Percentiles rank a stretch among this genome's conserved stretches.
Evolutionary conservation across 2,329 filamentous ascomycete genomes (phyloP).

Genomic region (Chaetomiaceae sp.): DNA sequence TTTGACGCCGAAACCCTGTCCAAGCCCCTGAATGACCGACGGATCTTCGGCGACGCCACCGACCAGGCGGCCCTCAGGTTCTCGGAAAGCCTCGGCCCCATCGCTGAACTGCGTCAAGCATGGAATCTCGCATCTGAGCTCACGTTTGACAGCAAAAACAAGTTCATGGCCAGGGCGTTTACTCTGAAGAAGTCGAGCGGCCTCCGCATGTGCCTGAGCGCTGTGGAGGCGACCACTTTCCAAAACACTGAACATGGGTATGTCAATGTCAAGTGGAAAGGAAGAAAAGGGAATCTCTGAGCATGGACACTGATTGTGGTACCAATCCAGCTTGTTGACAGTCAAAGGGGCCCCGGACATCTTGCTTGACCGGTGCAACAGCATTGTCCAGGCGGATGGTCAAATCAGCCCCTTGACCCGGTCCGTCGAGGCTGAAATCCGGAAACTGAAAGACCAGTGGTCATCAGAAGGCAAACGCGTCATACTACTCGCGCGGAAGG

Average conservation of each 20-base stretch:
- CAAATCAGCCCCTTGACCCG: constrained; percentile 48
- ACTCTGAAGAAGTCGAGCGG: constrained; percentile 38
- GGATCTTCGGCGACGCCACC: constrained; percentile 70
- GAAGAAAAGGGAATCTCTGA: constrained; percentile 19
- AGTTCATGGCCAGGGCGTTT: constrained; percentile 68
- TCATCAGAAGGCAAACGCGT: constrained; percentile 64
- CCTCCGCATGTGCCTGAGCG: constrained; percentile 35
- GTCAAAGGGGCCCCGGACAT: constrained; percentile 78
- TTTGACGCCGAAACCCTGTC: constrained; percentile 63
- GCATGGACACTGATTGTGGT: no score
- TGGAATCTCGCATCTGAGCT: constrained; percentile 65
- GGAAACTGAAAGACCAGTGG: constrained; percentile 59
- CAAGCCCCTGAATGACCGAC: constrained; percentile 54
- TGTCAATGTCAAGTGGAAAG: constrained; percentile 21
- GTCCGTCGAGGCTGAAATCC: constrained; percentile 43
- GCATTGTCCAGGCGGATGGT: no score
- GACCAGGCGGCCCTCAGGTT: constrained; percentile 73
- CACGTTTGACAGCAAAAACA: constrained; percentile 79
- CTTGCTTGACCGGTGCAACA: constrained; percentile 58
- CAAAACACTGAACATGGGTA: not conserved
- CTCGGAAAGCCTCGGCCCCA: constrained; percentile 58
- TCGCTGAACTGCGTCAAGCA: constrained; percentile 53
- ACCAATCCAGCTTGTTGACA: constrained; percentile 51
- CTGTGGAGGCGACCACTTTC: not conserved
- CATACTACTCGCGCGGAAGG: constrained; percentile 60